A percentile compares a stretch with the other conserved stretches of the same genome.
phyloP scores from a whole-genome alignment of 768 basidiomycete genomes.

The Clitopilus hobsonii region DNA sequence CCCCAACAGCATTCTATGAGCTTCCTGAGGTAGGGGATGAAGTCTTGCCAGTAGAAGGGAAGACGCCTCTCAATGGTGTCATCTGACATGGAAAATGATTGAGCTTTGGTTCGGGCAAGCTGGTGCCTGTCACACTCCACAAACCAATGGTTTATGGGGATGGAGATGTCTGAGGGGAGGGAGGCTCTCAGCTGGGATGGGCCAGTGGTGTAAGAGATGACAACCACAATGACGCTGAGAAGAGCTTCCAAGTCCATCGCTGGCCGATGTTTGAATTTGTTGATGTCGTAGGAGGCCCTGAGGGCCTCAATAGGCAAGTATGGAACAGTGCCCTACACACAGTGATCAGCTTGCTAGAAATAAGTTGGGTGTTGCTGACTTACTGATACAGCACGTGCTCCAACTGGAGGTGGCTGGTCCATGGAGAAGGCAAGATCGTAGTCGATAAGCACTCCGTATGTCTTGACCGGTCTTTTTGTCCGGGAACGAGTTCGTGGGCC shows the following conservation, averaged over 20 bases:
- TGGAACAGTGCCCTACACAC: neutral
- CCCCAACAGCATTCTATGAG: neutral
- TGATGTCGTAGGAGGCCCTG: neutral
- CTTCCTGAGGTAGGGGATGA: neutral
- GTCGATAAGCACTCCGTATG: neutral
- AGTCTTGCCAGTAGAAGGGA: neutral
- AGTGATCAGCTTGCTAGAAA: too few species aligned
- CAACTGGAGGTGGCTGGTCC: neutral
- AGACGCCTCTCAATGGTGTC: neutral
- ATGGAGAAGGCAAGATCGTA: neutral
- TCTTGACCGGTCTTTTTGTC: neutral
- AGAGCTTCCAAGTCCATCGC: neutral
- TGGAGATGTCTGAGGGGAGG: neutral
- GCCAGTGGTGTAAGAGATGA: neutral
- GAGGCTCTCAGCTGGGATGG: neutral
- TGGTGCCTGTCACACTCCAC: neutral
- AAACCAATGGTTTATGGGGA: neutral
- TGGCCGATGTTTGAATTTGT: neutral
- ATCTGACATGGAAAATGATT: neutral
- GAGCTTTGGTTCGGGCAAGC: neutral
- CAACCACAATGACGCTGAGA: neutral
- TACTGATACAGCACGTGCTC: too few species aligned
- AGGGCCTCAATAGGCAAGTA: neutral
- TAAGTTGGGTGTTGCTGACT: too few species aligned
- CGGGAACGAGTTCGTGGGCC: neutral